Evolutionary conservation across 768 basidiomycete genomes (phyloP).

Genomic region (Suillus cothurnatus): DNA sequence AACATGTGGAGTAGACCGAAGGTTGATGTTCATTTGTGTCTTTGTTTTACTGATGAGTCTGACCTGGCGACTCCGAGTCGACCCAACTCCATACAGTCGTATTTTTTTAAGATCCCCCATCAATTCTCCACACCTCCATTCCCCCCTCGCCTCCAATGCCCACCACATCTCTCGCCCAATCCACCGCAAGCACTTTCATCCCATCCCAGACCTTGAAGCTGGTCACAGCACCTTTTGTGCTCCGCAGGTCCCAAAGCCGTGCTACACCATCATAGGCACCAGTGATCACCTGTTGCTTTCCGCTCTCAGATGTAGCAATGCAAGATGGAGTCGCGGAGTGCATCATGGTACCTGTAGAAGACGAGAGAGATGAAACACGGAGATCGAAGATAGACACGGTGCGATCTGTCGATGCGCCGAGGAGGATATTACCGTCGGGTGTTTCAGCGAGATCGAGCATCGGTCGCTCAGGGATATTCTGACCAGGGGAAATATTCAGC

Average conservation of each 20-base stretch:
- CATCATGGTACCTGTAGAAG: slow-evolving; percentile 46
- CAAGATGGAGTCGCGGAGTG: slow-evolving; percentile 73
- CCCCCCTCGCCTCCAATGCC: slow-evolving; percentile 68
- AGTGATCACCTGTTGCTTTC: slow-evolving; percentile 59
- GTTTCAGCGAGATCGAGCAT: slow-evolving; percentile 66
- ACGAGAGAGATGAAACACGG: slow-evolving; percentile 42
- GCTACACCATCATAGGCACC: slow-evolving; percentile 81
- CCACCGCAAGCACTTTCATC: slow-evolving; percentile 60
- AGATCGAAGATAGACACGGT: slow-evolving; percentile 73
- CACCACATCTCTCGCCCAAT: slow-evolving; percentile 58
- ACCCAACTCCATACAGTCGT: background rate
- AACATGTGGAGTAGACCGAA: background rate
- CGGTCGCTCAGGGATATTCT: slow-evolving; percentile 75
- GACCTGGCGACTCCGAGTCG: background rate
- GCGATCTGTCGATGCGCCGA: slow-evolving; percentile 75
- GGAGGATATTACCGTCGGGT: slow-evolving; percentile 34
- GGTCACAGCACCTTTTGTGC: slow-evolving; percentile 64
- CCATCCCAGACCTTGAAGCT: slow-evolving; percentile 65
- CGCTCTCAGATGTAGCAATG: slow-evolving; percentile 31
- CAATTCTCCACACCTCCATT: slow-evolving; percentile 63
- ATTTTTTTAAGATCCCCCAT: slow-evolving; percentile 27
- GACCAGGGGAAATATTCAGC: background rate
- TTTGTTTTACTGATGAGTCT: background rate
- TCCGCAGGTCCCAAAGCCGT: slow-evolving; percentile 79
- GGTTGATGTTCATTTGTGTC: background rate